Evolutionary conservation across 257 asterid species (phyloP), one percentile per base, ranked within the genome.

Genomic region (Haberlea rhodopensis): DNA sequence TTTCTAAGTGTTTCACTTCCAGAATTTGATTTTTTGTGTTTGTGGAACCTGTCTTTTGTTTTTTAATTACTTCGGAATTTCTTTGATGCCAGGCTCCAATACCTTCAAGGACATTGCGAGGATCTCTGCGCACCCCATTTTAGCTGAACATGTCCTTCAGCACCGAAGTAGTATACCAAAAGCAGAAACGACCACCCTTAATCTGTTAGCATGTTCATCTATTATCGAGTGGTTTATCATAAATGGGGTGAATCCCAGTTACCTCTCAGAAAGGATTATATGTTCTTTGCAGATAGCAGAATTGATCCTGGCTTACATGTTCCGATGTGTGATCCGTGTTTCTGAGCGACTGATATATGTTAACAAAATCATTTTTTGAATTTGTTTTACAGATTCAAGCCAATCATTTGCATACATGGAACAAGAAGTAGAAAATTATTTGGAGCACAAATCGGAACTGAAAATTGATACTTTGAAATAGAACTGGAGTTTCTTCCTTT

Each of bases 71-170:
- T 61, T 43, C 22, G 6, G 46, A 59, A 29, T 32, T 19, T 22
- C 51, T 46, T 66, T 26, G 19, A 31, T 82, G 81, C 84, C 84
- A 89, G 96, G 73, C 51, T 73, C 70, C 84, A 58, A 53, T 71
- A 67, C 72, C 80, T 79, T 79, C 84, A 78, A 84, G 80, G 69
- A 78, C 79, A 55, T 76, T 71, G 85, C 90, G 56, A 74, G 91
- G 88, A 62, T 63, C 68, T 76, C 79, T 62, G 81, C 83, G 20
- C 85, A 78, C 80, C 76, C 91, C 69, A 67, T 84, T 76, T 82
- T 89, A 84, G 88, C 80, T 68, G 86, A 79, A 34, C 54, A 63
- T 62, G 81, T 86, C 48, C 61, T 72, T 19, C 72, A 83, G 73
- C 84, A 82, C 68, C 57, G 62, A 48, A 1, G 84, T 70, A 62